These are phyloP conservation scores for Mycosphaerelloides madeirae DNA, from an alignment of 2,329 filamentous ascomycete species.

Conservation along the genomic window DNA sequence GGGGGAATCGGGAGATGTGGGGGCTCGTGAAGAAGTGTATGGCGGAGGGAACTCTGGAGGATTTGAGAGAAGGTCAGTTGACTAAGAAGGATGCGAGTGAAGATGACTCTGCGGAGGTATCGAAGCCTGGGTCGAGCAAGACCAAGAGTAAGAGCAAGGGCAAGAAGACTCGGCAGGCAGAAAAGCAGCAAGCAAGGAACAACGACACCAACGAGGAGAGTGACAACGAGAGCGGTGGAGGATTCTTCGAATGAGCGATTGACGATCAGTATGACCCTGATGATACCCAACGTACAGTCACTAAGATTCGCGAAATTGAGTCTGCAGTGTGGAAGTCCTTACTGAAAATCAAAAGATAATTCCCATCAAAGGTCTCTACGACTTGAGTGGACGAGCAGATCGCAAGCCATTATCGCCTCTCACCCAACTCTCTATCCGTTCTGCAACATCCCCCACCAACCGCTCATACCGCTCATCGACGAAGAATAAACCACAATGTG, in stretches of 20 bases:
- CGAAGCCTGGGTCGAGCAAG: background rate
- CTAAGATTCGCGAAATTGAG: no score
- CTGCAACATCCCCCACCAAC: constrained; percentile 35
- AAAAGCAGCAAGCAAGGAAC: constrained; percentile 2
- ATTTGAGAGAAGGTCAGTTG: constrained; percentile 51
- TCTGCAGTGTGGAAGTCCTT: no score
- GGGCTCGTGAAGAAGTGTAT: constrained; percentile 60
- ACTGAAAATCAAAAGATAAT: background rate
- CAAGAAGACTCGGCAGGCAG: background rate
- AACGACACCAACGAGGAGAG: constrained; percentile 22
- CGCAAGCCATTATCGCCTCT: constrained; percentile 15
- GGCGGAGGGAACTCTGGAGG: constrained; percentile 52
- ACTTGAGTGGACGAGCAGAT: background rate
- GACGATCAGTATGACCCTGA: background rate
- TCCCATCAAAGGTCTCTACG: constrained; percentile 1
- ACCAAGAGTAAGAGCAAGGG: background rate
- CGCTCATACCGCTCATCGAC: constrained; percentile 49
- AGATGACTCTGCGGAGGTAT: constrained; percentile 1
- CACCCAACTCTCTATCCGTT: constrained; percentile 34
- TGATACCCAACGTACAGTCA: constrained; percentile 4
- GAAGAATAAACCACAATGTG: constrained; percentile 79
- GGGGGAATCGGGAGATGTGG: constrained; percentile 61
- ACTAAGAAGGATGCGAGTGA: constrained; percentile 5
- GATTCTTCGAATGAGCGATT: constrained; percentile 33
- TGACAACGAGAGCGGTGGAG: constrained; percentile 34